A percentile compares a stretch with the other conserved stretches of the same genome.
phyloP scores from a whole-genome alignment of 805 yeast species.

The Cyberlindnera xishuangbannaensis region DNA sequence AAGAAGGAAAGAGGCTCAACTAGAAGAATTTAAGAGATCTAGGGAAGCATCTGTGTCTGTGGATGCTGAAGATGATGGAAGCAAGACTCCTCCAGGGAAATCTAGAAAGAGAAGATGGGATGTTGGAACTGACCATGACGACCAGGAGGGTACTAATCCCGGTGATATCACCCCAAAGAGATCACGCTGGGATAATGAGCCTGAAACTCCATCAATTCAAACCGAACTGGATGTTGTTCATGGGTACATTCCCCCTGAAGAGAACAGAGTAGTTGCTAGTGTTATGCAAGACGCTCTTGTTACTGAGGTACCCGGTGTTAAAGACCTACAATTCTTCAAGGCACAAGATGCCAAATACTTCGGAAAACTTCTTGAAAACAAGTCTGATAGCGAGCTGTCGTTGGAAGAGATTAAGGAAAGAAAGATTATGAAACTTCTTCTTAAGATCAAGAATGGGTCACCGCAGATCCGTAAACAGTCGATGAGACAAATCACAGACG shows the following conservation, averaged over 20 bases:
- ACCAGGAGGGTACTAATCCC: no score
- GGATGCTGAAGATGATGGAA: slow-evolving; percentile 15
- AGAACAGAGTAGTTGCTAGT: slow-evolving; percentile 25
- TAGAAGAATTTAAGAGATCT: not conserved
- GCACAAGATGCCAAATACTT: slow-evolving; percentile 70
- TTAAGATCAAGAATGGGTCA: slow-evolving; percentile 75
- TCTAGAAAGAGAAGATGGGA: slow-evolving; percentile 23
- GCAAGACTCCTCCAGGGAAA: slow-evolving; percentile 25
- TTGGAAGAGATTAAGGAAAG: slow-evolving; percentile 53
- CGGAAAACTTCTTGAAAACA: slow-evolving; percentile 44
- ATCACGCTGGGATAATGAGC: slow-evolving; percentile 13
- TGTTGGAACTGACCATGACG: slow-evolving; percentile 13
- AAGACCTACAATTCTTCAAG: slow-evolving; percentile 62
- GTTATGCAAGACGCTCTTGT: slow-evolving; percentile 35
- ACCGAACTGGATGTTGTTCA: slow-evolving; percentile 9
- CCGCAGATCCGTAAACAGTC: slow-evolving; percentile 64
- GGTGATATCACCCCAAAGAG: slow-evolving; percentile 9
- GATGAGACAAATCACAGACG: slow-evolving; percentile 57
- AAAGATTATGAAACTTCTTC: slow-evolving; percentile 54
- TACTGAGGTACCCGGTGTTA: slow-evolving; percentile 56
- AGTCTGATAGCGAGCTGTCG: slow-evolving; percentile 31
- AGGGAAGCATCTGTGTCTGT: not conserved
- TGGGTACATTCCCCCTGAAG: slow-evolving; percentile 51
- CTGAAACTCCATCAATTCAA: no score
- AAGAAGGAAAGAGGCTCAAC: slow-evolving; percentile 15